These are phyloP conservation scores for Blastocystis hominis DNA, from an alignment of 352 stramenopile genomes.

Conservation along the genomic window DNA sequence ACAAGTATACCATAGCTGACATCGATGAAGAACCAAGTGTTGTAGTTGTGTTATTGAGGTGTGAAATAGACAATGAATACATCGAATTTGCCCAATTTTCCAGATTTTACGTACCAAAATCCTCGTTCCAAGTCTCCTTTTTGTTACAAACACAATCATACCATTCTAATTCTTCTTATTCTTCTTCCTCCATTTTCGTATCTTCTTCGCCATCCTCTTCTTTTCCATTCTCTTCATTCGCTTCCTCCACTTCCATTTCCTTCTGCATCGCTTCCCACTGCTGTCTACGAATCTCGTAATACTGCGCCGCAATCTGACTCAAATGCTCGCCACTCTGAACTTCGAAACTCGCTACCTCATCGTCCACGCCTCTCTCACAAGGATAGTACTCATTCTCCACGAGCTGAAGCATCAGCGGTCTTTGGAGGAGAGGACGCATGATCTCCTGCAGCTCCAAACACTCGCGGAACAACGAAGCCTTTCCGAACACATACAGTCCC, in stretches of 20 bases:
- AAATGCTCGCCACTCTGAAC: background rate
- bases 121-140: background rate
- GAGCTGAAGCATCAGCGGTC: slow-evolving; percentile 65
- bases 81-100: background rate
- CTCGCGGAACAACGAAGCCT: slow-evolving; percentile 67
- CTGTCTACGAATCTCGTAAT: background rate
- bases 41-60: background rate
- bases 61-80: background rate
- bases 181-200: background rate
- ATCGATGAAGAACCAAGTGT: background rate
- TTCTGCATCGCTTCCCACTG: background rate
- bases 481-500: slow-evolving; percentile 83
- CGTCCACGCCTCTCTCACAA: background rate
- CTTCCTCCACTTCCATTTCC: background rate
- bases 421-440: slow-evolving; percentile 64
- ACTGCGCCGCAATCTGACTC: background rate
- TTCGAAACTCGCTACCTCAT: background rate
- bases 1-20: slow-evolving; percentile 73
- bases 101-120: background rate
- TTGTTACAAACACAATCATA: background rate
- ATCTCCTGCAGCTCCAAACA: slow-evolving; percentile 69
- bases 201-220: background rate
- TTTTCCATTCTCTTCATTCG: background rate
- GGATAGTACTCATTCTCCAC: slow-evolving; percentile 65
- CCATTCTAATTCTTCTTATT: too few relatives aligned